Conservation (phyloP, 495 filamentous ascomycete species). For the Hyaloscypha variabilis region DNA sequence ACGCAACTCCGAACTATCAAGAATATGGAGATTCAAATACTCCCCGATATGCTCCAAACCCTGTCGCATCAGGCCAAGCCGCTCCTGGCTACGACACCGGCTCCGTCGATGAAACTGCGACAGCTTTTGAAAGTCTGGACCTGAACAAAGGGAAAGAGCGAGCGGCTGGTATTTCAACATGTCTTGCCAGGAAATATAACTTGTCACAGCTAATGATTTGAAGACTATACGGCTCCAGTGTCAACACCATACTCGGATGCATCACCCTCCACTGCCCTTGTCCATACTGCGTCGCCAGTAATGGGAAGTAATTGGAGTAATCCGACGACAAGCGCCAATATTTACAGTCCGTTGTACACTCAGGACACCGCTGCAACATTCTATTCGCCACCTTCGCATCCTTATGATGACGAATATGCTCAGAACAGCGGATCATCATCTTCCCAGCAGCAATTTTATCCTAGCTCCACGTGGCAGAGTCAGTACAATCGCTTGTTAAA, state of each 20-base stretch:
- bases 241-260: neutral
- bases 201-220: neutral
- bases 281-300: neutral
- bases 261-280: neutral
- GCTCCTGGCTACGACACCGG: neutral
- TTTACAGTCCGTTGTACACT: neutral
- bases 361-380: neutral
- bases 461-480: neutral
- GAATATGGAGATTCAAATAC: neutral
- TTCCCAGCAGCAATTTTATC: neutral
- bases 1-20: neutral
- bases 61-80: neutral
- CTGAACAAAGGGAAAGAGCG: neutral
- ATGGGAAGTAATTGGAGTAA: neutral
- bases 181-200: neutral
- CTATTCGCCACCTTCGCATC: neutral
- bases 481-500: neutral
- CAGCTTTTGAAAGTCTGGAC: neutral
- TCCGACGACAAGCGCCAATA: neutral
- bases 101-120: neutral
- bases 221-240: neutral
- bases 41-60: neutral
- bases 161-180: neutral
- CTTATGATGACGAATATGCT: neutral
- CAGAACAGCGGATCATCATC: neutral